Evolutionary conservation across 257 asterid genomes (phyloP).

Genomic region (Asclepias syriaca): DNA sequence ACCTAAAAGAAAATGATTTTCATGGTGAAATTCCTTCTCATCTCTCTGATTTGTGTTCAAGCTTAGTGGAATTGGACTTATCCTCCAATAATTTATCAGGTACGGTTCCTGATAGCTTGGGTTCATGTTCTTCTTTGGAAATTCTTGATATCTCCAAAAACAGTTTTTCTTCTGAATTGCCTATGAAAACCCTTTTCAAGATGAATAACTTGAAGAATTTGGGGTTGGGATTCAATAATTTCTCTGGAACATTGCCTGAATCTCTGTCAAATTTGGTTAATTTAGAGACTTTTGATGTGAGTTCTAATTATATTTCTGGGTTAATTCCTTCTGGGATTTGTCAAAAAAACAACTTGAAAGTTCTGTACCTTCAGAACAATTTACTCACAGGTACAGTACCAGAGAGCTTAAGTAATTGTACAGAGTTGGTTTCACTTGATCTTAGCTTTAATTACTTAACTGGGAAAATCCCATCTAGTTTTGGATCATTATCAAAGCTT

Average conservation of each 20-base stretch:
- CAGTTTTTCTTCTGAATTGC: conserved; percentile 70
- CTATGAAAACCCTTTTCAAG: conserved; percentile 47
- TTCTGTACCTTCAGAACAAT: conserved; percentile 80
- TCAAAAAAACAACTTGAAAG: conserved; percentile 46
- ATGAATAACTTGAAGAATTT: conserved; percentile 54
- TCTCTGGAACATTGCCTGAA: conserved; percentile 63
- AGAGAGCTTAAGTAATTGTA: conserved; percentile 59
- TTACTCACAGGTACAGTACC: conserved; percentile 64
- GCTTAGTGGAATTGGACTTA: conserved; percentile 60
- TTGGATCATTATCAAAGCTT: conserved; percentile 55
- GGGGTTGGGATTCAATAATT: conserved; percentile 60
- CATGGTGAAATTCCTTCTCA: conserved; percentile 46
- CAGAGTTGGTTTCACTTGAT: conserved; percentile 79
- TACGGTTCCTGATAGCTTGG: conserved; percentile 51
- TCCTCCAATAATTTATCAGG: conserved; percentile 67
- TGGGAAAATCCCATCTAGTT: conserved; percentile 59
- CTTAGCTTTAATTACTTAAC: conserved; percentile 70
- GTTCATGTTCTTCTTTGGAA: conserved; percentile 52
- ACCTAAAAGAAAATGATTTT: conserved; percentile 49
- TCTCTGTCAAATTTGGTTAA: conserved; percentile 47
- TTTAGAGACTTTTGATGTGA: conserved; percentile 74
- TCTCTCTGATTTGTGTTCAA: conserved; percentile 51
- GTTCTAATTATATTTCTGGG: conserved; percentile 74
- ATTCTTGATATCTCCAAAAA: conserved; percentile 66
- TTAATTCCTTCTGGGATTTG: conserved; percentile 72